Conservation (phyloP, 108 stramenopile species). For the Cyclotella baltica region DNA sequence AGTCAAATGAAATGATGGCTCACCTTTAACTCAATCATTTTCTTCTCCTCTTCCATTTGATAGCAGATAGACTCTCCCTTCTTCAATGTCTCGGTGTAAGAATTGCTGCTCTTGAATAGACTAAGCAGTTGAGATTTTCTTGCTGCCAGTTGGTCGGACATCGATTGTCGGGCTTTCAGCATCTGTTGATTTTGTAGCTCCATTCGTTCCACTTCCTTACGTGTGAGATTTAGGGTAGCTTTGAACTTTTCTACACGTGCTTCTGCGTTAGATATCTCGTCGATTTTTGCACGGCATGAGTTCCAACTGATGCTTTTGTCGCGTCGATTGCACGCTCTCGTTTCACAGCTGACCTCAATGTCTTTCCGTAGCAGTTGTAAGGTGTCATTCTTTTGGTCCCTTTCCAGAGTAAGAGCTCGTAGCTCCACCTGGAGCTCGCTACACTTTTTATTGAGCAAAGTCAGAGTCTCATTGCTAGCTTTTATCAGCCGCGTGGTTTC, state of each 20-base stretch:
- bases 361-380: neutral
- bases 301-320: conserved; percentile 18
- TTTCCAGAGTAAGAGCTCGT: neutral
- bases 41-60: conserved; percentile 7
- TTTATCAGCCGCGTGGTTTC: neutral
- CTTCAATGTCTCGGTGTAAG: neutral
- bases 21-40: conserved; percentile 12
- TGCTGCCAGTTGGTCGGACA: conserved; percentile 8
- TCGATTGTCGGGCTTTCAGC: neutral
- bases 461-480: neutral
- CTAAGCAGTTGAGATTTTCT: conserved; percentile 13
- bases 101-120: neutral
- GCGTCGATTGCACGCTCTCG: conserved; percentile 11
- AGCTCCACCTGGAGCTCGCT: conserved; percentile 2
- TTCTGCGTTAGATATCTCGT: conserved; percentile 11
- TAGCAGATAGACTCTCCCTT: conserved; percentile 14
- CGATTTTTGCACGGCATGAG: neutral
- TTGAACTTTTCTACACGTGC: conserved; percentile 27
- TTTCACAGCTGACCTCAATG: conserved; percentile 5
- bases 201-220: conserved; percentile 1
- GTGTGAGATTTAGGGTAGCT: neutral
- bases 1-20: neutral
- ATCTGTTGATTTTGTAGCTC: conserved; percentile 2
- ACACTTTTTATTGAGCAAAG: neutral
- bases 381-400: conserved; percentile 14